A percentile compares a stretch with the other conserved stretches of the same genome.
phyloP scores from a whole-genome alignment of 2,329 filamentous ascomycete species.

The Curvularia hawaiiensis region DNA sequence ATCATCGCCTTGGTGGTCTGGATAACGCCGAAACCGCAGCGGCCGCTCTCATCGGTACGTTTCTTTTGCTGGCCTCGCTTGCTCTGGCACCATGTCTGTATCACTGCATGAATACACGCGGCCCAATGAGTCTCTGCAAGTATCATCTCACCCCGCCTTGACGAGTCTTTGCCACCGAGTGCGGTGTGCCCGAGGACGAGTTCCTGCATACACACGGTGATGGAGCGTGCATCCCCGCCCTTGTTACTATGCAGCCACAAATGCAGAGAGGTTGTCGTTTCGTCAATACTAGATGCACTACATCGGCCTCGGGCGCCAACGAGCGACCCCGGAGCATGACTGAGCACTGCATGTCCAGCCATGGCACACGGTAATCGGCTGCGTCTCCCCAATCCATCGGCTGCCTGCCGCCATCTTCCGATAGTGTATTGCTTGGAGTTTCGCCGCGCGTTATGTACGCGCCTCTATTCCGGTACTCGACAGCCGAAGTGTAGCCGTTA shows the following conservation, averaged over 20 bases:
- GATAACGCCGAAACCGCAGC: not conserved
- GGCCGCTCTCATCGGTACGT: slow-evolving; percentile 3
- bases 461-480: not conserved
- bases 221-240: slow-evolving; percentile 10
- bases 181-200: slow-evolving; percentile 15
- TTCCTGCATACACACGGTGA: slow-evolving; percentile 29
- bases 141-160: slow-evolving; percentile 10
- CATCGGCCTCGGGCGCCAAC: not conserved
- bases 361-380: too few relatives aligned
- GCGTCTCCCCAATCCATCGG: not conserved
- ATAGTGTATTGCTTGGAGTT: not conserved
- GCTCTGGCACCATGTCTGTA: slow-evolving; percentile 3
- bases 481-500: not conserved
- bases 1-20: not conserved
- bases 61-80: slow-evolving; percentile 13
- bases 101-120: slow-evolving; percentile 16
- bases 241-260: slow-evolving; percentile 5
- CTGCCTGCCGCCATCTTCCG: not conserved
- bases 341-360: not conserved
- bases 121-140: slow-evolving; percentile 14
- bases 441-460: not conserved
- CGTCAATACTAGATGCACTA: not conserved
- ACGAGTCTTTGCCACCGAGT: slow-evolving; percentile 19
- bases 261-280: slow-evolving; percentile 2
- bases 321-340: not conserved